Base-by-base conservation (phyloP, 2,329 filamentous ascomycete species). In the Penicillium corylophilum region DNA sequence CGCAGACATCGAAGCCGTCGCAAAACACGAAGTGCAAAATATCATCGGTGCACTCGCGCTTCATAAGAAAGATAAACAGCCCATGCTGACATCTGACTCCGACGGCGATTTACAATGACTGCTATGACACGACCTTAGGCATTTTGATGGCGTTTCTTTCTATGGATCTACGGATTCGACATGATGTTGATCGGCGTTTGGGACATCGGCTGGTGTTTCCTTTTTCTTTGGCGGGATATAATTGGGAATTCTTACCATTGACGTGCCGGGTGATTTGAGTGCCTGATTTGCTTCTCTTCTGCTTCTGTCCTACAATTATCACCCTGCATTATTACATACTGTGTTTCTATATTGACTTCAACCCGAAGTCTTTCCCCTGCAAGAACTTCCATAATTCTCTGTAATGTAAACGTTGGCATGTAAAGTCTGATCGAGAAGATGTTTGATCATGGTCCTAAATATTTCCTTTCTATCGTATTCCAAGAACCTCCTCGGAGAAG, bases 11-110 rank as follows among this genome's bases (percentile, higher is more conserved):
- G 89, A 95, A 74, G 84, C 81, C 61, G 81, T 90, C 64, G 92
- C 91, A 13, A 82, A 79, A 16, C 82, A 85, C 40, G 91, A 96
- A 73, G 93, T 96, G 4, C 83, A 85, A 53, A 84, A 81, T 62
- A 90, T 90, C 15, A 79, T 96, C 46, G 79, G n/a, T n/a, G n/a
- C n/a, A n/a, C n/a, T 67, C 23, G 50, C 55, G 13, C 55, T 74
- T 22, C 63, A 40, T 28, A 44, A 59, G 35, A 59, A 59, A 31
- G 59, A 58, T 22, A 60, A 60, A 53, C 53, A 63, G 39, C 57
- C 56, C 15, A 54, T 60, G 55, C 33, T 46, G 22, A 36, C 48
- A 31, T 53, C 56, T 26, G 59, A 60, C 26, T 54, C 57, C 5
- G 59, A 59, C 29, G 57, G 55, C 39, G 58, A 62, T 56, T 22